Conservation (phyloP, 2,329 filamentous ascomycete species). For the Fusarium phyllophilum region DNA sequence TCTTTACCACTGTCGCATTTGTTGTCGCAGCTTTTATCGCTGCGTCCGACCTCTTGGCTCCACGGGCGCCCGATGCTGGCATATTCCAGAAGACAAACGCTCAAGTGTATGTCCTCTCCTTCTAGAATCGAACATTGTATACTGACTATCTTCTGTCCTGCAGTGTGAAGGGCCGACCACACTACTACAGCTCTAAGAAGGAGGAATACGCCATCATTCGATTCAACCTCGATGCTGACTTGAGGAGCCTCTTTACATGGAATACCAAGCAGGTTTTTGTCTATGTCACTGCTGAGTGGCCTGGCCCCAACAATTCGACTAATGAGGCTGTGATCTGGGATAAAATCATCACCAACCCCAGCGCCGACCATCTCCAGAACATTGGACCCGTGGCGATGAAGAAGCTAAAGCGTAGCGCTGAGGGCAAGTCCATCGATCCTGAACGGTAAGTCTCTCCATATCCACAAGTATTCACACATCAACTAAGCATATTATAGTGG, state of each 20-base stretch:
- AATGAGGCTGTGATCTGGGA: conserved; percentile 96
- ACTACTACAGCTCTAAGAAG: conserved; percentile 92
- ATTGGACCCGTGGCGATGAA: conserved; percentile 68
- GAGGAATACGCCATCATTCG: conserved; percentile 96
- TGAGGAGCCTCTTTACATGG: conserved; percentile 95
- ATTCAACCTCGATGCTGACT: conserved; percentile 92
- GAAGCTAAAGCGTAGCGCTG: conserved; percentile 69
- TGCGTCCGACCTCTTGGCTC: conserved; percentile 76
- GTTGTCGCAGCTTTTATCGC: conserved; percentile 83
- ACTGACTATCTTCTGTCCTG: background rate
- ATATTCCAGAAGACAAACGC: conserved; percentile 76
- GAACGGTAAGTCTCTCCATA: conserved; percentile 56
- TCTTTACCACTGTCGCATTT: conserved; percentile 95
- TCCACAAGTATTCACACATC: background rate
- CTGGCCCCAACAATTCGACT: conserved; percentile 51
- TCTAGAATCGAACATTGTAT: background rate
- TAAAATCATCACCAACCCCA: conserved; percentile 83
- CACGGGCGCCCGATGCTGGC: conserved; percentile 71
- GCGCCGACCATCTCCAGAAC: conserved; percentile 70
- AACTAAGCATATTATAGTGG: conserved; percentile 62
- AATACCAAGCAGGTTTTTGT: conserved; percentile 99
- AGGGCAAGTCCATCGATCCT: conserved; percentile 69
- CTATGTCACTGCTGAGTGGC: conserved; percentile 88
- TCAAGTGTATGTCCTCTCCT: conserved; percentile 74
- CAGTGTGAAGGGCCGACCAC: conserved; percentile 88